Base-by-base conservation (phyloP, 768 basidiomycete species). In the Suillus lakei region DNA sequence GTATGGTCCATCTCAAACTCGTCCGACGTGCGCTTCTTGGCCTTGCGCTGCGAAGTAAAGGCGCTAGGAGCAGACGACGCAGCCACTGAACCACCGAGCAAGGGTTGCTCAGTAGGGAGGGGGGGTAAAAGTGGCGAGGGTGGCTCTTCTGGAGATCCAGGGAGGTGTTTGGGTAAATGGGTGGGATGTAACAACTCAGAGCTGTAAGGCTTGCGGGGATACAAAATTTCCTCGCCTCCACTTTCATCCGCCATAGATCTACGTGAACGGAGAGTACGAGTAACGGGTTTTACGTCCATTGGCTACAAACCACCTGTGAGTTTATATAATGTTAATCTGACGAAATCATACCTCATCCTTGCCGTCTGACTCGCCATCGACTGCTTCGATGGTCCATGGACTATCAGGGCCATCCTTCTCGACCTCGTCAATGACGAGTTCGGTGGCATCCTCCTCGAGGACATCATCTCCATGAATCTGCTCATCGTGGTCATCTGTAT, bases 171-270 rank as follows among this genome's bases (percentile, higher is more conserved):
- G 38, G 79, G 70, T 34, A 75, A 76, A 48, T 74, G 73, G 51
- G 74, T 74, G 12, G 79, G 73, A 64, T 78, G 71, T 9, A 75
- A 66, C 56, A 78, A 66, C 21, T 77, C 74, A 18, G 71, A 48
- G 10, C 67, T 71, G 48, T 70, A 70, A 26, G 79, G 80, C 66
- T 91, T 87, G 64, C 92, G 89, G 46, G 93, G 92, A 76, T 95
- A 95, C 32, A 95, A 79, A 66, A 95, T 95, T 76, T 95, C 93
- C 77, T 95, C 93, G 48, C 93, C 93, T 5, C 93, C 93, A 71
- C 93, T 95, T 77, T 95, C 93, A 68, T 92, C 90, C 9, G 91
- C 86, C 65, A 87, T 83, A 1, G 92, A 95, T 64, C 86, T 86
- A 38, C 84, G 84, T 53, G 80, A 72, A 53, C 90, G 87, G 61